Evolutionary conservation across 345 rosid species (phyloP).

Genomic region (rapeseed (Brassica napus)): Da-Ae NC_063445.1:40831001-40831500

Average conservation of each 20-base stretch:
- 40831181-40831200: constrained; percentile 31
- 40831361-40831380: constrained; percentile 64
- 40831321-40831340: constrained; percentile 56
- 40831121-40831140: background rate
- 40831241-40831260: background rate
- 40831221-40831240: constrained; percentile 20
- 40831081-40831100: background rate
- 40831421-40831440: constrained; percentile 60
- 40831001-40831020: background rate
- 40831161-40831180: constrained; percentile 26
- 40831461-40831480: constrained; percentile 45
- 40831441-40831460: constrained; percentile 50
- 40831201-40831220: background rate
- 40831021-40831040: background rate
- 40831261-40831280: background rate
- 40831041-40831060: background rate
- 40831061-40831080: background rate
- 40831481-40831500: constrained; percentile 47
- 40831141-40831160: background rate
- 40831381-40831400: constrained; percentile 65
- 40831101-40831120: background rate
- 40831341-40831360: constrained; percentile 47
- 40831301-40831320: constrained; percentile 51
- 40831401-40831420: constrained; percentile 51
- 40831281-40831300: constrained; percentile 37